These are phyloP conservation scores for Dendrothele bispora DNA, from an alignment of 768 basidiomycete genomes.

Conservation along the genomic window DNA sequence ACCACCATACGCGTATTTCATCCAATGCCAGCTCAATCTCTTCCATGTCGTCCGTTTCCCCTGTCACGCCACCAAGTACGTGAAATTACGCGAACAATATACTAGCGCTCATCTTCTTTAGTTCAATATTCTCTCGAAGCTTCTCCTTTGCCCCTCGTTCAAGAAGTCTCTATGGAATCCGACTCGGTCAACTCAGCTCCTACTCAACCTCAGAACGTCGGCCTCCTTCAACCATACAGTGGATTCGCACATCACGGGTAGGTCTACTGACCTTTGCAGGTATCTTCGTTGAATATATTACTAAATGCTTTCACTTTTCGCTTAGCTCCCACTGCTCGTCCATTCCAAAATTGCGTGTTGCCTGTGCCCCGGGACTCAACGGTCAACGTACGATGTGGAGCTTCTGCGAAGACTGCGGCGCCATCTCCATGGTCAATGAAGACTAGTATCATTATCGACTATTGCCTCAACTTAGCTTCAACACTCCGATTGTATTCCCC, in stretches of 20 bases:
- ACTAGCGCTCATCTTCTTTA: conserved; percentile 7
- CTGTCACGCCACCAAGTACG: conserved; percentile 45
- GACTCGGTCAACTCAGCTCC: conserved; percentile 45
- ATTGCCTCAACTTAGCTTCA: not conserved
- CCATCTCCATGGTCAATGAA: conserved; percentile 84
- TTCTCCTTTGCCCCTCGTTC: conserved; percentile 54
- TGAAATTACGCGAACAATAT: conserved; percentile 12
- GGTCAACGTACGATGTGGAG: conserved; percentile 85
- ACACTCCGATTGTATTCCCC: conserved; percentile 6
- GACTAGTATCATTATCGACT: conserved; percentile 38
- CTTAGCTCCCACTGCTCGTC: conserved; percentile 67
- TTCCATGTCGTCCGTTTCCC: conserved; percentile 53
- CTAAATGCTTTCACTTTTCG: conserved; percentile 3
- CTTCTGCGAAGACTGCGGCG: conserved; percentile 85
- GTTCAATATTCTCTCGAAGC: conserved; percentile 64
- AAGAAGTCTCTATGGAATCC: conserved; percentile 45
- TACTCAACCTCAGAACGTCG: conserved; percentile 45
- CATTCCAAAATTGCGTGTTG: conserved; percentile 81
- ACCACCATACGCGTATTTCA: conserved; percentile 53
- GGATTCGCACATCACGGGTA: conserved; percentile 74
- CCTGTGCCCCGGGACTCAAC: conserved; percentile 67
- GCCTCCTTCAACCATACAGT: conserved; percentile 67
- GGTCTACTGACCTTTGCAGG: conserved; percentile 17
- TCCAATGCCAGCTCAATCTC: conserved; percentile 65
- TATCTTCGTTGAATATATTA: not conserved